Base-by-base conservation (phyloP, 129 eudicot genomes). In the Ambrosia artemisiifolia region DNA sequence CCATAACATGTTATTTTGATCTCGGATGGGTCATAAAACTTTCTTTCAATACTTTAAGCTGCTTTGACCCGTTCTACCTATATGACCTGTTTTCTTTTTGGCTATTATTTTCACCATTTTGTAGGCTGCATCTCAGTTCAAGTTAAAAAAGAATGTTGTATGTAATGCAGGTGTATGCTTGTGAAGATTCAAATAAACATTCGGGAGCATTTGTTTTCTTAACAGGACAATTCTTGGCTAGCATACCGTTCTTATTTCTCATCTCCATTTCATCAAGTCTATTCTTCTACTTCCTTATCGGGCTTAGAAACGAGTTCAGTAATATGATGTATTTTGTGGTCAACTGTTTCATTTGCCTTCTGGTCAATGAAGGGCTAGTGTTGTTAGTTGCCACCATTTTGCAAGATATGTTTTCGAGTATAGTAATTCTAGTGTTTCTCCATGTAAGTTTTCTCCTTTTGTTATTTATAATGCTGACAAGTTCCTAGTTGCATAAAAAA, bases 231-330 rank as follows among this genome's bases (percentile, higher is more conserved):
- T 78, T 93, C 50, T 62, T 93, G 2, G 89, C 98, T 46, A 87
- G 96, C 40, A 82, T 93, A 35, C 95, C 98, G 0, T 89, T 93
- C 85, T 70, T 93, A 85, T 89, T 93, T 78, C 87, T 93, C 44
- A 85, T 93, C 75, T 87, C 98, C 24, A 80, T 93, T 63, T 87
- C 96, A 20, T 89, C 98, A 18, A 89, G 98, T 70, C 83, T 93
- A 10, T 88, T 87, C 79, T 93, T 93, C 86, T 89, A 85, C 79
- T 93, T 89, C 70, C 87, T 93, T 2, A 67, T 87, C 1, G 96
- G 95, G 64, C 85, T 93, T 48, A 82, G 87, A 13, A 86, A 84
- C 40, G 85, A 89, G 59, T 93, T 93, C 88, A 78, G 81, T 80
- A 75, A 78, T 85, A 62, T 93, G 88, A 85, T 93, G 92, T 93